These are phyloP conservation scores for Populus tremula DNA, from an alignment of 345 rosid genomes.

Conservation along the genomic window DNA sequence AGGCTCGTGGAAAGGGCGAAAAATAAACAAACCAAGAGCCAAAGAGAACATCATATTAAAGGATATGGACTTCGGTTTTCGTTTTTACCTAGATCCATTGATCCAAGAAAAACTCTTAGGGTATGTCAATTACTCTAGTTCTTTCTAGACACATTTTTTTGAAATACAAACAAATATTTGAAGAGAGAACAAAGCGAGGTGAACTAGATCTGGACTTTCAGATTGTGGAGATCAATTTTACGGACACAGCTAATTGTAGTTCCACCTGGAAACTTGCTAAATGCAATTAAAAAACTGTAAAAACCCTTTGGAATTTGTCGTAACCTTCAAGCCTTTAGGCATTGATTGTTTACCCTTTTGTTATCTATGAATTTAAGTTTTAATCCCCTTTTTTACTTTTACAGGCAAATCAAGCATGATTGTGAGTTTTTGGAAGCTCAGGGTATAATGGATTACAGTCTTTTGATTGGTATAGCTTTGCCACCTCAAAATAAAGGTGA, in stretches of 20 bases:
- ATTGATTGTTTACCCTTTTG: neutral
- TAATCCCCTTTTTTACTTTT: neutral
- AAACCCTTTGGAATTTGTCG: too few species aligned
- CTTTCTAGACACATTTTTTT: neutral
- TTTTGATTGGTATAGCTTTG: slow-evolving; percentile 46
- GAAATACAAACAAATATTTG: neutral
- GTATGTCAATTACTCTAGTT: slow-evolving; percentile 30
- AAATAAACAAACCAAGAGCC: slow-evolving; percentile 26
- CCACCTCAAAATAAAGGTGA: slow-evolving; percentile 42
- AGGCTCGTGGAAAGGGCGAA: slow-evolving; percentile 56
- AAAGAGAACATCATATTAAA: slow-evolving; percentile 44
- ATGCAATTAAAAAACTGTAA: too few species aligned
- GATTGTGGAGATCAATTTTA: too few species aligned
- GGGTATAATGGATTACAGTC: slow-evolving; percentile 57
- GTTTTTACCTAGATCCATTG: slow-evolving; percentile 47
- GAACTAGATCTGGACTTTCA: neutral
- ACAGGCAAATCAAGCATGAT: slow-evolving; percentile 58
- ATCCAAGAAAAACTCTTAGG: slow-evolving; percentile 38
- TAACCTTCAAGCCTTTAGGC: too few species aligned
- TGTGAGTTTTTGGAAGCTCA: slow-evolving; percentile 55
- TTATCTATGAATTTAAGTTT: neutral
- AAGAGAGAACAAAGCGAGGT: neutral
- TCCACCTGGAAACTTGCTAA: too few species aligned
- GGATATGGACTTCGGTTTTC: slow-evolving; percentile 50
- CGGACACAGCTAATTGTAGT: too few species aligned